These are phyloP conservation scores for Fraxinus sp. DNA, from an alignment of 305 asterid genomes.

Conservation along the genomic window DNA sequence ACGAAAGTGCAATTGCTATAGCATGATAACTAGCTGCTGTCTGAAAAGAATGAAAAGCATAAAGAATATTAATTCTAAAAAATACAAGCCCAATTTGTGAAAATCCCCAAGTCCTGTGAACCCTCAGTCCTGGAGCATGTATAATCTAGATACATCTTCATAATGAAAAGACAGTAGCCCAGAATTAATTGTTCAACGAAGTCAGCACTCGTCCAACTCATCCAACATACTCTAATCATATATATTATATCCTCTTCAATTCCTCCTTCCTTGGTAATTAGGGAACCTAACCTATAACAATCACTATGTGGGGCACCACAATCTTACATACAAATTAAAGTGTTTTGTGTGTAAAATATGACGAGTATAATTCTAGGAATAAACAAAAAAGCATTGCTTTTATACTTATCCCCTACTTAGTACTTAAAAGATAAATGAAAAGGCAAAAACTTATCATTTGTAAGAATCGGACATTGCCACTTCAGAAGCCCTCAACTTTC, in stretches of 20 bases:
- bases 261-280: neutral
- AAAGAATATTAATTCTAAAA: slow-evolving; percentile 28
- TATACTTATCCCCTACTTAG: neutral
- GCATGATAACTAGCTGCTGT: slow-evolving; percentile 99
- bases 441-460: neutral
- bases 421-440: slow-evolving; percentile 5
- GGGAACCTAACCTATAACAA: neutral
- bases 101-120: neutral
- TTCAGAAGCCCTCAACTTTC: neutral
- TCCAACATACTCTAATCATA: neutral
- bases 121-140: slow-evolving; percentile 1
- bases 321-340: neutral
- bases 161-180: slow-evolving; percentile 13
- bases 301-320: neutral
- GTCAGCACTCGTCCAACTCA: neutral
- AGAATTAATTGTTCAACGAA: slow-evolving; percentile 1
- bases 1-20: slow-evolving; percentile 94
- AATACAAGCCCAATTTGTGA: slow-evolving; percentile 24
- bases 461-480: neutral
- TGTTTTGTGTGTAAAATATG: neutral
- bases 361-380: neutral
- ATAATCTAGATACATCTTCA: neutral
- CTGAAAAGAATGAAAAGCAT: slow-evolving; percentile 42
- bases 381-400: neutral
- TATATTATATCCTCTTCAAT: neutral